A percentile compares a stretch with the other conserved stretches of the same genome.
phyloP scores from a whole-genome alignment of 2,329 filamentous ascomycete genomes.

The Fusarium sp. region DNA sequence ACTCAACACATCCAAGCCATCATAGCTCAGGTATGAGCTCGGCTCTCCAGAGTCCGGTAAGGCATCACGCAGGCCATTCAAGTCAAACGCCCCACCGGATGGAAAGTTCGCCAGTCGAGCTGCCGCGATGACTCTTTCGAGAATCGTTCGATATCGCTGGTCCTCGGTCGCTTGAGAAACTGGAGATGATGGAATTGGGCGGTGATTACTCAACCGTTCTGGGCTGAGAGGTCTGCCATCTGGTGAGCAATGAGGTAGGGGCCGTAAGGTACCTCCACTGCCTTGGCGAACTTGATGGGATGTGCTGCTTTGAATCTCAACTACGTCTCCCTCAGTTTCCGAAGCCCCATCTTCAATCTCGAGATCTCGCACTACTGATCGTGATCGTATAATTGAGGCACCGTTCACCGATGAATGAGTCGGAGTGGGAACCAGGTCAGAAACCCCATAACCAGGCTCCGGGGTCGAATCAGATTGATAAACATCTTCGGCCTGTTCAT shows the following conservation, averaged over 20 bases:
- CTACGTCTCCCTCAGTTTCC: background rate
- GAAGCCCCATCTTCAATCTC: background rate
- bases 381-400: background rate
- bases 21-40: conserved; percentile 9
- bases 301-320: background rate
- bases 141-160: conserved; percentile 2
- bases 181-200: no score
- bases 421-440: conserved; percentile 1
- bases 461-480: background rate
- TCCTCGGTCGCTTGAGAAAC: background rate
- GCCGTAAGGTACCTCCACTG: background rate
- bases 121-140: conserved; percentile 11
- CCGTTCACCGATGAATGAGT: background rate
- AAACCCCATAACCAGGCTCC: background rate
- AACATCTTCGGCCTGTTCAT: background rate
- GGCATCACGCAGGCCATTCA: conserved; percentile 10
- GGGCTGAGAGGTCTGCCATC: background rate
- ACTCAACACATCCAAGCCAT: conserved; percentile 24
- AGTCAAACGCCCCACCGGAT: conserved; percentile 14
- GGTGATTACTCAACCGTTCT: background rate
- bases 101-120: conserved; percentile 26
- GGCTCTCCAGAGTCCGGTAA: background rate
- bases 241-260: background rate
- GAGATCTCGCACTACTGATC: fast-evolving
- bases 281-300: background rate